Evolutionary conservation across 371 early-diverging fungal species (phyloP).

Genomic region (Saksenaea vasiformis): DNA sequence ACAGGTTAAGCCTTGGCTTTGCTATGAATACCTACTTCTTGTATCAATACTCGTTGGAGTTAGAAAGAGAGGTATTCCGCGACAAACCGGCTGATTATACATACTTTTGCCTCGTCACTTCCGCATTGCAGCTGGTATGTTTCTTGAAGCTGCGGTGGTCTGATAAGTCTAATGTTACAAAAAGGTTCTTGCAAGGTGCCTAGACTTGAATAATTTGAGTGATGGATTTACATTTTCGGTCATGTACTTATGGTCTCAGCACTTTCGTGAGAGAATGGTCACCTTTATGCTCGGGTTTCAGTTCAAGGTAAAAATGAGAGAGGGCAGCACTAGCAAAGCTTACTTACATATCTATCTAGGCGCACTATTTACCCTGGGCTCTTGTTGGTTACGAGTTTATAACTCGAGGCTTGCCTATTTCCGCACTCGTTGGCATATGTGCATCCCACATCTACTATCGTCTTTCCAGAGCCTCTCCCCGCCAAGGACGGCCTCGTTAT

Average conservation of each 20-base stretch:
- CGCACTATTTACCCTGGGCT: slow-evolving; percentile 76
- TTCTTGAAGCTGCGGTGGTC: neutral
- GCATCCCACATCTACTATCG: slow-evolving; percentile 62
- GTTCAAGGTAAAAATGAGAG: slow-evolving; percentile 64
- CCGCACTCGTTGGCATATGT: slow-evolving; percentile 43
- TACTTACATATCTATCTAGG: slow-evolving; percentile 29
- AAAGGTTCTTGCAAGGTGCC: slow-evolving; percentile 26
- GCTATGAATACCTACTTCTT: slow-evolving; percentile 75
- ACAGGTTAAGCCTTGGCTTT: slow-evolving; percentile 56
- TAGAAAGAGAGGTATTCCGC: slow-evolving; percentile 72
- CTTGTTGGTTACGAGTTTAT: slow-evolving; percentile 57
- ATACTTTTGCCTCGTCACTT: slow-evolving; percentile 67
- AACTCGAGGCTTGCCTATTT: slow-evolving; percentile 14
- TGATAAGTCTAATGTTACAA: neutral
- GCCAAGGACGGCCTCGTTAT: slow-evolving; percentile 55
- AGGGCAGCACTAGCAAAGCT: neutral
- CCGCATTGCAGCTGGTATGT: slow-evolving; percentile 40
- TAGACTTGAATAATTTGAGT: slow-evolving; percentile 26
- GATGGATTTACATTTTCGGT: slow-evolving; percentile 67
- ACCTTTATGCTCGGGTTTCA: slow-evolving; percentile 82
- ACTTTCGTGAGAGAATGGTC: slow-evolving; percentile 65
- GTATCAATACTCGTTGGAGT: slow-evolving; percentile 68
- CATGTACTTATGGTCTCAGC: slow-evolving; percentile 78
- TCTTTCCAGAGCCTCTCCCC: slow-evolving; percentile 54
- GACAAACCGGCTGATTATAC: slow-evolving; percentile 81